Percentiles rank a stretch among this genome's conserved stretches.
phyloP scores from a whole-genome alignment of 164 flowering plant species.

The Aristolochia fimbriata region DNA sequence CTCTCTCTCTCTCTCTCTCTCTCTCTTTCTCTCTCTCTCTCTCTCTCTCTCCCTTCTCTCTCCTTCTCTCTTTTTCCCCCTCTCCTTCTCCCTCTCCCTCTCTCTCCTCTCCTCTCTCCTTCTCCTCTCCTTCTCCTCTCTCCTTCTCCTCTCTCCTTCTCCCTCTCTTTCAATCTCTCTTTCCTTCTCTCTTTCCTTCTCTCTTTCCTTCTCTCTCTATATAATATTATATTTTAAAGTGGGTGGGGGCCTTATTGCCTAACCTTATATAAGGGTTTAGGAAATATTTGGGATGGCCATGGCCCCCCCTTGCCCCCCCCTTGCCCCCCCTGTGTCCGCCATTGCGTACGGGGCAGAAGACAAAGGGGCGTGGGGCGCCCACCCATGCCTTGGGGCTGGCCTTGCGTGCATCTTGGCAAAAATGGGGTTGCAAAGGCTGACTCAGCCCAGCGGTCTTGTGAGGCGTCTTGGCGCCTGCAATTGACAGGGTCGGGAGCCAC shows the following conservation, averaged over 20 bases:
- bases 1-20: too few species aligned
- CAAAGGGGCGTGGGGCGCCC: not conserved
- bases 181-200: not conserved
- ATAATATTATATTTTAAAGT: too few species aligned
- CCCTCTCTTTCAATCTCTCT: not conserved
- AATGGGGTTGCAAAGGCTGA: not conserved
- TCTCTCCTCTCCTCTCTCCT: not conserved
- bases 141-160: not conserved
- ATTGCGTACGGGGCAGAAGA: too few species aligned
- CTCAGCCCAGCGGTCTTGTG: not conserved
- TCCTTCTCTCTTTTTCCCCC: too few species aligned
- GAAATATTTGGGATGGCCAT: too few species aligned
- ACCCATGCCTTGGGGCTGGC: not conserved
- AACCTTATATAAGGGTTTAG: too few species aligned
- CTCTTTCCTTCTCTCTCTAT: not conserved
- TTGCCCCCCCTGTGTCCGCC: too few species aligned
- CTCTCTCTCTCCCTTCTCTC: slow-evolving; percentile 1
- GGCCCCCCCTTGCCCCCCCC: too few species aligned
- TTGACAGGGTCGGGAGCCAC: too few species aligned
- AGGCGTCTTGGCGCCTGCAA: not conserved
- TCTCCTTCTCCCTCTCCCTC: not conserved
- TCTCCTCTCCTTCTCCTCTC: not conserved
- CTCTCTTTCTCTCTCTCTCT: too few species aligned
- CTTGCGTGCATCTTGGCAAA: not conserved
- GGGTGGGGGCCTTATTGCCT: too few species aligned